Evolutionary conservation across 495 filamentous ascomycete species (phyloP).

Genomic region (Melanomma pulvis-pyrius): DNA sequence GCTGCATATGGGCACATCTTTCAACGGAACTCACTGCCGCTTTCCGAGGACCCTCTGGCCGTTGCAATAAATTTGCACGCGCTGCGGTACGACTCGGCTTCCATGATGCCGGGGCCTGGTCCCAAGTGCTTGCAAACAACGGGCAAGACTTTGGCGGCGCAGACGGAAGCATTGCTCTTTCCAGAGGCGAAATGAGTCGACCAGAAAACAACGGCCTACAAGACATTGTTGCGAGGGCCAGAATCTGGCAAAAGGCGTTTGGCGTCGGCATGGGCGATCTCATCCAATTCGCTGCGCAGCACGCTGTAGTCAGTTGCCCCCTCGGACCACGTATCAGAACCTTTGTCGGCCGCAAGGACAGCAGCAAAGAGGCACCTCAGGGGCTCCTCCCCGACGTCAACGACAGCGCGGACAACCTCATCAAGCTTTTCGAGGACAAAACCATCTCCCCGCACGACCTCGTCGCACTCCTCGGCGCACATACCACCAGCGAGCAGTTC

Average conservation of each 20-base stretch:
- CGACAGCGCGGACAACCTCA: constrained; percentile 42
- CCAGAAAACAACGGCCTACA: constrained; percentile 37
- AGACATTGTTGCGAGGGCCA: constrained; percentile 7
- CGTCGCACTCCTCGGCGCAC: constrained; percentile 55
- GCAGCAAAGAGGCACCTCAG: constrained; percentile 30
- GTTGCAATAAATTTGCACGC: constrained; percentile 37
- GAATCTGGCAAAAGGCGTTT: constrained; percentile 15
- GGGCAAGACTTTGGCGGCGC: constrained; percentile 35
- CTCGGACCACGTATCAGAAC: constrained; percentile 36
- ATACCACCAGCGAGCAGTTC: constrained; percentile 51
- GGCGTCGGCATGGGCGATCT: constrained; percentile 39
- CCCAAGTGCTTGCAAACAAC: neutral
- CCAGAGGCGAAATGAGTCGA: constrained; percentile 22
- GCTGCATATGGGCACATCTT: constrained; percentile 33
- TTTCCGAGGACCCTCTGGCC: constrained; percentile 31
- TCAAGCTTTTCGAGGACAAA: constrained; percentile 53
- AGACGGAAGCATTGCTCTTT: constrained; percentile 36
- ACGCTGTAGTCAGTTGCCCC: constrained; percentile 34
- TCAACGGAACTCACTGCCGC: neutral
- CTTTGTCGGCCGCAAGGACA: constrained; percentile 48
- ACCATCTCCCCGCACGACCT: constrained; percentile 52
- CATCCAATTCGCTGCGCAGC: constrained; percentile 36
- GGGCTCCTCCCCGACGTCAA: constrained; percentile 47
- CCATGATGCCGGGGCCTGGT: constrained; percentile 42
- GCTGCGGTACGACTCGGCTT: constrained; percentile 39